These are phyloP conservation scores for Flaveria bidentis DNA, from an alignment of 129 eudicot genomes.

Conservation along the genomic window DNA sequence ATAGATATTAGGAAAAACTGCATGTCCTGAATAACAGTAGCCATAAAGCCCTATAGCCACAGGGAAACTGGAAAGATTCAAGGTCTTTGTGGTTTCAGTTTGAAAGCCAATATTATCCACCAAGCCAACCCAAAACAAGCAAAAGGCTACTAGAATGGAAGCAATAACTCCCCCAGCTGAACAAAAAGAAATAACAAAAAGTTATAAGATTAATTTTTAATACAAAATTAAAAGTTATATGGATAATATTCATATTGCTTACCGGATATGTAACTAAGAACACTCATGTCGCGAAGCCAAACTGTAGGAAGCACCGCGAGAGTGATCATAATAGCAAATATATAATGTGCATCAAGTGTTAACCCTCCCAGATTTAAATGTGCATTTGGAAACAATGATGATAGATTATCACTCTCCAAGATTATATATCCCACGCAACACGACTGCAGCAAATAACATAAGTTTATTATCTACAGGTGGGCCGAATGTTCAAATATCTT, in stretches of 20 bases:
- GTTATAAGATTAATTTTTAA: not conserved
- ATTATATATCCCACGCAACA: conserved; percentile 87
- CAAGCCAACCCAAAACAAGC: conserved; percentile 88
- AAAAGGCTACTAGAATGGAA: conserved; percentile 65
- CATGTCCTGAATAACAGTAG: conserved; percentile 92
- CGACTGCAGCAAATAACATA: conserved; percentile 48
- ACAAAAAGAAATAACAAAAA: conserved; percentile 12
- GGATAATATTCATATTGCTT: conserved; percentile 19
- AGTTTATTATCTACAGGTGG: not conserved
- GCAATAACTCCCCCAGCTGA: conserved; percentile 97
- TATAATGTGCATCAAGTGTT: conserved; percentile 55
- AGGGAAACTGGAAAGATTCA: conserved; percentile 83
- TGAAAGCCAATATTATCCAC: conserved; percentile 67
- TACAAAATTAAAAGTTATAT: not conserved
- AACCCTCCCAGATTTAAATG: conserved; percentile 55
- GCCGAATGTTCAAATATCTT: not conserved
- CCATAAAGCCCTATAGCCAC: conserved; percentile 95
- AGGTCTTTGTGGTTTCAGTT: conserved; percentile 44
- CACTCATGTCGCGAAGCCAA: conserved; percentile 70
- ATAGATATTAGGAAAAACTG: conserved; percentile 92
- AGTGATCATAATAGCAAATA: conserved; percentile 67
- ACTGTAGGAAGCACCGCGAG: conserved; percentile 91
- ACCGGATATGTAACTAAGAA: conserved; percentile 95
- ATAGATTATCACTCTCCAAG: conserved; percentile 89
- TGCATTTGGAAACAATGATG: conserved; percentile 90